phyloP scores from a whole-genome alignment of 768 basidiomycete species.

The Phanerochaete carnosa region DNA sequence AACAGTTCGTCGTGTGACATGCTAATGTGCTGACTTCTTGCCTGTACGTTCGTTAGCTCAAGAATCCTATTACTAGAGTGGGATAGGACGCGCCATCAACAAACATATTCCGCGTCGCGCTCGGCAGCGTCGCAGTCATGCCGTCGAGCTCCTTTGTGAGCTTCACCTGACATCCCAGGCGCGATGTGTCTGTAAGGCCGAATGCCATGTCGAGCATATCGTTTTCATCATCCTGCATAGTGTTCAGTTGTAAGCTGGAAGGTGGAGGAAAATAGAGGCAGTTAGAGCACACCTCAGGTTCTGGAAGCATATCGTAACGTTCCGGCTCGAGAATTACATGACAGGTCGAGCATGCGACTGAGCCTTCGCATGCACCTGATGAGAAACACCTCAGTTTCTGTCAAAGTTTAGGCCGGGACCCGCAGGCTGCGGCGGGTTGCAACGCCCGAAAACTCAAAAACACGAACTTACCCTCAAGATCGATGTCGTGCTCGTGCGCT shows the following conservation, averaged over 20 bases:
- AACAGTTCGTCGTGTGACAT: conserved; percentile 14
- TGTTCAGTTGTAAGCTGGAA: not conserved
- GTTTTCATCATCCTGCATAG: conserved; percentile 88
- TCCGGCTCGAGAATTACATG: conserved; percentile 85
- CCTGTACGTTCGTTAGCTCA: conserved; percentile 23
- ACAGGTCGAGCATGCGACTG: conserved; percentile 96
- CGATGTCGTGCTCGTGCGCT: conserved; percentile 94
- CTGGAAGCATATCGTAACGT: conserved; percentile 82
- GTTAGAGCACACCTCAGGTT: conserved; percentile 52
- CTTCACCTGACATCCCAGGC: conserved; percentile 74
- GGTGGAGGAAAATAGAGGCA: not conserved
- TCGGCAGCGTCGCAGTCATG: conserved; percentile 78
- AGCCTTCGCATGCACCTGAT: conserved; percentile 93
- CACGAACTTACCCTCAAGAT: conserved; percentile 80
- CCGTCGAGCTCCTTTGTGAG: conserved; percentile 83
- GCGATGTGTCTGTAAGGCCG: conserved; percentile 90
- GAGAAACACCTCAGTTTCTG: not conserved
- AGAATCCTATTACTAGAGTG: not conserved
- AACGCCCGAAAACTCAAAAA: too few relatives aligned
- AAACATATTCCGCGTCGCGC: conserved; percentile 96
- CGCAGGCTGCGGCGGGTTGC: too few relatives aligned
- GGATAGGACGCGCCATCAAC: conserved; percentile 67
- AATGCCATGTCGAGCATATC: conserved; percentile 99
- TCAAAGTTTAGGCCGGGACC: too few relatives aligned
- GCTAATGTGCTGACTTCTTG: conserved; percentile 50